A percentile compares a stretch with the other conserved stretches of the same genome.
Conservation (phyloP, 441 rosid genomes). For the Hura crepitans region DNA sequence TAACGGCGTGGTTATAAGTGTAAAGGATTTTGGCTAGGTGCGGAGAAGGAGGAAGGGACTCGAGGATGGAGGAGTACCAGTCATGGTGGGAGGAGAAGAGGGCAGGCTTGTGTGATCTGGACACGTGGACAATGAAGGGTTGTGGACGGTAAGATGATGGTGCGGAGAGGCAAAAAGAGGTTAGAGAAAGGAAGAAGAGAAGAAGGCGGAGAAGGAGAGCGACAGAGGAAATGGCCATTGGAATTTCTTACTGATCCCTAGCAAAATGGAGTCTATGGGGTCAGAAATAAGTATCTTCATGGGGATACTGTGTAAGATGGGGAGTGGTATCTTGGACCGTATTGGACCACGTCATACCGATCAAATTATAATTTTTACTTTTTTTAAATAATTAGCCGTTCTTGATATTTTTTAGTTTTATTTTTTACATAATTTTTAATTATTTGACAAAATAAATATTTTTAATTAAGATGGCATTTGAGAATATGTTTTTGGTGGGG, state of each 20-base stretch:
- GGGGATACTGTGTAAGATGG: not conserved
- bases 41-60: slow-evolving; percentile 44
- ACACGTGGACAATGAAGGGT: slow-evolving; percentile 63
- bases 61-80: slow-evolving; percentile 60
- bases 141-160: slow-evolving; percentile 30
- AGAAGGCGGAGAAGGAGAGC: slow-evolving; percentile 23
- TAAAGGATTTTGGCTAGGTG: slow-evolving; percentile 53
- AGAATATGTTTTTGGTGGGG: no score
- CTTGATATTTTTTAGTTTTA: no score
- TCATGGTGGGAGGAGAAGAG: slow-evolving; percentile 44
- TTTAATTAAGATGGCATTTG: no score
- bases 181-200: slow-evolving; percentile 16
- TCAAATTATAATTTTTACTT: not conserved
- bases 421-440: no score
- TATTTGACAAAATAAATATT: no score
- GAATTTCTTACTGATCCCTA: slow-evolving; percentile 13
- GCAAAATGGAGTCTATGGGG: slow-evolving; percentile 19
- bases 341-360: slow-evolving; percentile 22
- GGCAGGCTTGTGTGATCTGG: slow-evolving; percentile 55
- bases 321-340: not conserved
- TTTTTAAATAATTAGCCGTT: not conserved
- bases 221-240: slow-evolving; percentile 42
- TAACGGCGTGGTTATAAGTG: slow-evolving; percentile 46
- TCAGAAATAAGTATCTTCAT: not conserved
- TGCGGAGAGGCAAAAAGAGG: slow-evolving; percentile 19